Base-by-base conservation (phyloP, 169 alveolate species). In the Plasmodium falciparum region DNA sequence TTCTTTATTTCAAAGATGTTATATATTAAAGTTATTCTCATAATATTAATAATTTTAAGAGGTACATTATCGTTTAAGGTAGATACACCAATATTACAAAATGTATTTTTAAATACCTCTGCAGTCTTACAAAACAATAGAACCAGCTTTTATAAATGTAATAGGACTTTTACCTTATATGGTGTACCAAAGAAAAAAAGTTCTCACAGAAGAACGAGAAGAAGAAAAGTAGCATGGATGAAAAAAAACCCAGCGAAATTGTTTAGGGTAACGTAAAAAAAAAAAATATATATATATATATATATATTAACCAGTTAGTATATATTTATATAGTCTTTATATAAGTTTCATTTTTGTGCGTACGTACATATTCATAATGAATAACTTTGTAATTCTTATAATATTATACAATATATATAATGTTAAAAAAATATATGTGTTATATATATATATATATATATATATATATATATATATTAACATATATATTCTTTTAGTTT, bases 141-240 rank as follows among this genome's bases (percentile, higher is more conserved):
- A 15, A 61, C 29, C 20, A 66, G 26, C 17, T 50, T 66, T 39
- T 52, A n/a, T n/a, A 75, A 75, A 49, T 15, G 49, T 49, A 75
- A 45, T 26, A 76, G 86, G 61, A 24, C 49, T 59, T 56, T 33
- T 59, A 47, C 80, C 26, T 70, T 94, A 49, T 88, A 83, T 80
- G 96, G 94, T 2, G 96, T 94, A 11, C 96, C 96, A 22, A 94
- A 94, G 91, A 94, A 94, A 91, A 94, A 94, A 58, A 95, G 96
- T 17, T 94, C 96, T 29, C 91, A 91, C 29, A 70, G 96, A 50
- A 61, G 95, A 62, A 94, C 96, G 26, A 62, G 94, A 13, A 90
- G 94, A 63, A 75, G 96, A 59, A 92, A 91, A 74, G 92, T 94
- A 20, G 96, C 96, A 43, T 94, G 96, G 96, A 94, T 94, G 96